Percentiles rank a stretch among this genome's conserved stretches.
Conservation (phyloP, 805 yeast genomes). For the Candida caryicola region DNA sequence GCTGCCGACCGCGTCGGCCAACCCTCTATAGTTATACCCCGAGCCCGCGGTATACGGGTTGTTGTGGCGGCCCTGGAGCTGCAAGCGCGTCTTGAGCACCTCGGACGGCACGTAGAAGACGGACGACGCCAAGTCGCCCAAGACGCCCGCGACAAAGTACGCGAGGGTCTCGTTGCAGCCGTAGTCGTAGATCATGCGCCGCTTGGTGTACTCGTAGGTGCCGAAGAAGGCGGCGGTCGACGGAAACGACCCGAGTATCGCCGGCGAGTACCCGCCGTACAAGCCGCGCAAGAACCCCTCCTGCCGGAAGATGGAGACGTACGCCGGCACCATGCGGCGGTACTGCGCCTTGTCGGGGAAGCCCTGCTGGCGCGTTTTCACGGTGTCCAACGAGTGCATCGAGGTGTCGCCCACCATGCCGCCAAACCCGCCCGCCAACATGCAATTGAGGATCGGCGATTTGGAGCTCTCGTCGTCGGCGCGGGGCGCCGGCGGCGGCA, state of each 20-base stretch:
- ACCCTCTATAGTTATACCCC: slow-evolving; percentile 84
- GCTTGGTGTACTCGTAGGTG: slow-evolving; percentile 79
- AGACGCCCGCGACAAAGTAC: slow-evolving; percentile 79
- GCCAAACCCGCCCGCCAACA: slow-evolving; percentile 92
- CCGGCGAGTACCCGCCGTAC: slow-evolving; percentile 91
- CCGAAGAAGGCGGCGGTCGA: slow-evolving; percentile 93
- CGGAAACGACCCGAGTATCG: slow-evolving; percentile 89
- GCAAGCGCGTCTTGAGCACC: slow-evolving; percentile 88
- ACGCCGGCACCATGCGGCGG: slow-evolving; percentile 72
- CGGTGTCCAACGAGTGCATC: slow-evolving; percentile 96
- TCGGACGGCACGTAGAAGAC: slow-evolving; percentile 93
- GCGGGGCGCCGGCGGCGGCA: not conserved
- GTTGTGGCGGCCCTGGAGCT: slow-evolving; percentile 84
- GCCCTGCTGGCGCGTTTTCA: slow-evolving; percentile 97
- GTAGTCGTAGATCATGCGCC: slow-evolving; percentile 61
- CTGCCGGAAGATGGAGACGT: slow-evolving; percentile 66
- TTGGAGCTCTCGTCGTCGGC: slow-evolving; percentile 4
- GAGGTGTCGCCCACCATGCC: slow-evolving; percentile 88
- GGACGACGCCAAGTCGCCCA: slow-evolving; percentile 92
- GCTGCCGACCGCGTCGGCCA: slow-evolving; percentile 64
- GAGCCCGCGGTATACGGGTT: slow-evolving; percentile 67
- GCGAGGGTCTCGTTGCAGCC: slow-evolving; percentile 74
- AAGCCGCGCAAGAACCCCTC: slow-evolving; percentile 86
- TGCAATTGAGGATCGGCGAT: slow-evolving; percentile 54
- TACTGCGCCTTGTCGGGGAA: slow-evolving; percentile 68